A percentile compares a stretch with the other conserved stretches of the same genome.
Evolutionary conservation across 306 rosid genomes (phyloP).

Genomic region (Cicer chorassanicum): DNA sequence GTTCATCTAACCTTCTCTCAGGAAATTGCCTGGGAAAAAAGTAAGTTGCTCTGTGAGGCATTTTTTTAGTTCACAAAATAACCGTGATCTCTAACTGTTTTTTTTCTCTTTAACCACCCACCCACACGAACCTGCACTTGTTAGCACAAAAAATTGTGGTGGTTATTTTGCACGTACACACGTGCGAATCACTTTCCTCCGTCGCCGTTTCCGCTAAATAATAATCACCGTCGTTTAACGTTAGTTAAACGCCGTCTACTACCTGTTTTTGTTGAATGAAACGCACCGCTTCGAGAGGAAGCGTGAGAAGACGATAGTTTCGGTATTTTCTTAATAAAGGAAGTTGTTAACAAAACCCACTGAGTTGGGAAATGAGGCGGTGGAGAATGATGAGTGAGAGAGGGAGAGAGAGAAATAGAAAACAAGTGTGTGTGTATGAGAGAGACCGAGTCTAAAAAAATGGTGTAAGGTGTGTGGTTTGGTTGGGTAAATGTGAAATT

Average conservation of each 20-base stretch:
- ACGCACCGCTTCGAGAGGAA: conserved; percentile 6
- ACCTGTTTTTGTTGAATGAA: background rate
- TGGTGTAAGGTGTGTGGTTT: conserved; percentile 24
- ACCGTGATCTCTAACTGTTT: conserved; percentile 46
- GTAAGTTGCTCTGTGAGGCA: conserved; percentile 99
- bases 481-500: background rate
- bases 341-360: background rate
- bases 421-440: background rate
- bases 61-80: conserved; percentile 43
- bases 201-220: conserved; percentile 16
- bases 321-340: background rate
- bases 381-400: conserved; percentile 5
- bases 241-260: background rate
- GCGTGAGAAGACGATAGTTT: background rate
- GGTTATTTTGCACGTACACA: conserved; percentile 40
- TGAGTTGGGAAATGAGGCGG: conserved; percentile 40
- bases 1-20: conserved; percentile 65
- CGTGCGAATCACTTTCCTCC: conserved; percentile 45
- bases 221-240: background rate
- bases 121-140: conserved; percentile 46
- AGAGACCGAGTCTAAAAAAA: background rate
- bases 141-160: background rate
- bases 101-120: conserved; percentile 39
- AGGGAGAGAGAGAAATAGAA: background rate
- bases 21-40: conserved; percentile 95